These are phyloP conservation scores for Kodamaea alishanica DNA, from an alignment of 1,139 yeast genomes.

Conservation along the genomic window DNA sequence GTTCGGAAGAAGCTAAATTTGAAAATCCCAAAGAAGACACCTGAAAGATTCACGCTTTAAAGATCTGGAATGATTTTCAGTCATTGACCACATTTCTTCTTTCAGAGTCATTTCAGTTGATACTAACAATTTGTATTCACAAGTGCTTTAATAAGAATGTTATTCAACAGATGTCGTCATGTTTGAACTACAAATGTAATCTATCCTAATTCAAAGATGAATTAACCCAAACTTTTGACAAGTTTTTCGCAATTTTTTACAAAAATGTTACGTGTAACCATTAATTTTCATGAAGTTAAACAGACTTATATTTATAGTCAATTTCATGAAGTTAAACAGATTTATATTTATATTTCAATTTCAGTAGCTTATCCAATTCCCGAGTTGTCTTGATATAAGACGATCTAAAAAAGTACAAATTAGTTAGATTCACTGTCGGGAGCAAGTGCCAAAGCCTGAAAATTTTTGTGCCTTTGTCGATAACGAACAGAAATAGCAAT, in stretches of 20 bases:
- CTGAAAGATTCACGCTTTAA: too few species aligned
- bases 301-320: slow-evolving; percentile 15
- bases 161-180: too few species aligned
- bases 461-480: neutral
- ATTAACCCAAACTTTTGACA: neutral
- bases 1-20: too few species aligned
- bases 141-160: too few species aligned
- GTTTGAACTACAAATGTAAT: too few species aligned
- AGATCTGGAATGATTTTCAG: too few species aligned
- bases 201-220: neutral
- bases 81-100: too few species aligned
- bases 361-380: slow-evolving; percentile 11
- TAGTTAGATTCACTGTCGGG: slow-evolving; percentile 13
- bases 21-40: too few species aligned
- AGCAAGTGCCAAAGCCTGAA: slow-evolving; percentile 9
- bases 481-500: slow-evolving; percentile 6
- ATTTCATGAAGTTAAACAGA: slow-evolving; percentile 11
- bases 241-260: neutral
- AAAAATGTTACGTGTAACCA: neutral
- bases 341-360: slow-evolving; percentile 14
- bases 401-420: slow-evolving; percentile 11
- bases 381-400: slow-evolving; percentile 10
- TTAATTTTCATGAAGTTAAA: too few species aligned
- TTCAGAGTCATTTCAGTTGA: too few species aligned
- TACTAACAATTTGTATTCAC: too few species aligned